Percentiles rank a stretch among this genome's conserved stretches.
These are phyloP conservation scores for Globisporangium paddicum DNA, from an alignment of 352 stramenopile species.

Conservation along the genomic window DNA sequence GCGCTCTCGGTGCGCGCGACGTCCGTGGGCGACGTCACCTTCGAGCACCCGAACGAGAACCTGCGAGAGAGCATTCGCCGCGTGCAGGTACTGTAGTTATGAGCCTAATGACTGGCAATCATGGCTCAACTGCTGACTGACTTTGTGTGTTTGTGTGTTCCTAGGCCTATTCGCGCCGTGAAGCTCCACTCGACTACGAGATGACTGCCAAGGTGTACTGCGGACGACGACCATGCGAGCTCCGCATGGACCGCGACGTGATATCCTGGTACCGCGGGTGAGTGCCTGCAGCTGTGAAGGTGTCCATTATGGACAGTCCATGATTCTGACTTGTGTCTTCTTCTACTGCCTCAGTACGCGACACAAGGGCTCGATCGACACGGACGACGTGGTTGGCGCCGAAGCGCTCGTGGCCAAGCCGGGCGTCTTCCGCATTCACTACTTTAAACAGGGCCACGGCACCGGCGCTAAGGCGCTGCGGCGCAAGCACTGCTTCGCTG, in stretches of 20 bases:
- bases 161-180: slow-evolving; percentile 70
- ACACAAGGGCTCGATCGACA: slow-evolving; percentile 43
- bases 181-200: slow-evolving; percentile 60
- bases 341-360: slow-evolving; percentile 21
- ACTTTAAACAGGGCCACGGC: slow-evolving; percentile 64
- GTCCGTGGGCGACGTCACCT: slow-evolving; percentile 71
- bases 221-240: slow-evolving; percentile 43
- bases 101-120: too few relatives aligned
- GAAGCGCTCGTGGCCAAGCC: slow-evolving; percentile 29
- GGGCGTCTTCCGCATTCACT: slow-evolving; percentile 59
- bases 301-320: too few relatives aligned
- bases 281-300: too few relatives aligned
- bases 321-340: not conserved
- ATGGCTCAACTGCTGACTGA: not conserved
- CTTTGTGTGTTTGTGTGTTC: not conserved
- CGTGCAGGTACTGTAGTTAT: slow-evolving; percentile 58
- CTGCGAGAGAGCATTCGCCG: slow-evolving; percentile 77
- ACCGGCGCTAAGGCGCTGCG: slow-evolving; percentile 53
- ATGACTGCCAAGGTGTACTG: slow-evolving; percentile 43
- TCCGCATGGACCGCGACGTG: slow-evolving; percentile 56
- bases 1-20: slow-evolving; percentile 61
- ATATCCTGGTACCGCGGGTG: slow-evolving; percentile 55
- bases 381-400: slow-evolving; percentile 74
- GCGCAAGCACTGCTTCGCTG: slow-evolving; percentile 39
- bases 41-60: slow-evolving; percentile 60